Conservation (phyloP, 257 asterid species). For the Linderniella brevidens region DNA sequence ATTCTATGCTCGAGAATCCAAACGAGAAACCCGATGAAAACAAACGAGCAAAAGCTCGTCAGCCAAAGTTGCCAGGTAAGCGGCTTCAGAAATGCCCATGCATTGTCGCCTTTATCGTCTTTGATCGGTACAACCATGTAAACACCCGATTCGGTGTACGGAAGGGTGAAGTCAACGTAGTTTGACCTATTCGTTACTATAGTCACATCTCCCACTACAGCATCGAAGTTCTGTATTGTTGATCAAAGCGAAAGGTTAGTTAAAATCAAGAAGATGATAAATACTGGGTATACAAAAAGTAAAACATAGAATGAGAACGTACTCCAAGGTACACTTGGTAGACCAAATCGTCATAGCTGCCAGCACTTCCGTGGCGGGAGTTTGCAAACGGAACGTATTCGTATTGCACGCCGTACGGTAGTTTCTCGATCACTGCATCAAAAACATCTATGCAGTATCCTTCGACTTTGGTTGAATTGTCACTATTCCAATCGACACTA, state of each 20-base stretch:
- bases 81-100: constrained; percentile 24
- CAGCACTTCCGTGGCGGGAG: background rate
- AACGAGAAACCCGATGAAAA: constrained; percentile 16
- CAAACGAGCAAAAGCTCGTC: constrained; percentile 18
- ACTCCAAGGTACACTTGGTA: constrained; percentile 15
- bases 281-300: background rate
- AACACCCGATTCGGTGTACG: constrained; percentile 20
- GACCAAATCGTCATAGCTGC: constrained; percentile 10
- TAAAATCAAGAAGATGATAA: background rate
- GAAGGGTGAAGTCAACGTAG: constrained; percentile 26
- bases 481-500: constrained; percentile 13
- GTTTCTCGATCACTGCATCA: constrained; percentile 13
- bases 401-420: constrained; percentile 19
- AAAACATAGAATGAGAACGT: constrained; percentile 1
- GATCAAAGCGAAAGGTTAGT: background rate
- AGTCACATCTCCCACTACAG: constrained; percentile 25
- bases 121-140: constrained; percentile 20
- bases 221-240: constrained; percentile 21
- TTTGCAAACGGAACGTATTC: constrained; percentile 20
- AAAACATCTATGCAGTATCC: constrained; percentile 23
- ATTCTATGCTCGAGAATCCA: constrained; percentile 26
- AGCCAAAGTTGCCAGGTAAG: constrained; percentile 23
- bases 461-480: constrained; percentile 11
- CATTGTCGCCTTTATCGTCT: constrained; percentile 12
- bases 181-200: constrained; percentile 19